Percentiles rank a stretch among this genome's conserved stretches.
Evolutionary conservation across 1,284 basidiomycete genomes (phyloP).

Genomic region (Anthracocystis walkeri): DNA sequence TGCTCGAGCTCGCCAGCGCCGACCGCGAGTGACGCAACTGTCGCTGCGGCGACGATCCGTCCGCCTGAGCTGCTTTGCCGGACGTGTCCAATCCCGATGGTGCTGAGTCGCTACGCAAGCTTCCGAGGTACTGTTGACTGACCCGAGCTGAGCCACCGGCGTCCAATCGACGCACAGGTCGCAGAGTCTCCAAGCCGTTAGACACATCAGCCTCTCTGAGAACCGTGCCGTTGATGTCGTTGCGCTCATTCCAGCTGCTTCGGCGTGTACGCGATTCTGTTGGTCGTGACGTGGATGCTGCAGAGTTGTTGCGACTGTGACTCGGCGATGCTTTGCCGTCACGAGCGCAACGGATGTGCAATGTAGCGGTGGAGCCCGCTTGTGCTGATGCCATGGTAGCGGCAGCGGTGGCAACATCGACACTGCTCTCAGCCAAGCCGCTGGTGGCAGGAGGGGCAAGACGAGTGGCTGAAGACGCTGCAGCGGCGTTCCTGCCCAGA

Average conservation of each 20-base stretch:
- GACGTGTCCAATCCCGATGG: constrained; percentile 28
- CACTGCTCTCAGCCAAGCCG: constrained; percentile 30
- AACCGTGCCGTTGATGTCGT: constrained; percentile 78
- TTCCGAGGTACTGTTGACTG: constrained; percentile 83
- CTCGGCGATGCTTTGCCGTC: constrained; percentile 47
- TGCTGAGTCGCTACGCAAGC: constrained; percentile 38
- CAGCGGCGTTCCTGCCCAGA: constrained; percentile 29
- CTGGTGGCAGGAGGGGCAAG: constrained; percentile 38
- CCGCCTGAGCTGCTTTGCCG: constrained; percentile 1
- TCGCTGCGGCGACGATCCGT: constrained; percentile 15
- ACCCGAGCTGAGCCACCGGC: constrained; percentile 80
- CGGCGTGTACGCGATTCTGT: constrained; percentile 38
- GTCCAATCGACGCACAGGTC: constrained; percentile 91
- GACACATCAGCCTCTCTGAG: constrained; percentile 80
- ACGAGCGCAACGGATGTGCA: constrained; percentile 43
- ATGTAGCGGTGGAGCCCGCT: constrained; percentile 38
- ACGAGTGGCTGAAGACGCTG: constrained; percentile 24
- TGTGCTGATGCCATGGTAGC: constrained; percentile 44
- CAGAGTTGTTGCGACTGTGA: constrained; percentile 36
- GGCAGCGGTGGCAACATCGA: constrained; percentile 43
- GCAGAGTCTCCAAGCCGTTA: constrained; percentile 80
- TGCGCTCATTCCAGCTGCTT: constrained; percentile 73
- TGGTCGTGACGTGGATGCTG: constrained; percentile 25
- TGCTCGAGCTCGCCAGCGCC: constrained; percentile 35
- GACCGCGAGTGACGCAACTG: constrained; percentile 43